A percentile compares a stretch with the other conserved stretches of the same genome.
These are phyloP conservation scores for Marsdenia floribunda DNA, from an alignment of 257 asterid genomes.

Conservation along the genomic window DNA sequence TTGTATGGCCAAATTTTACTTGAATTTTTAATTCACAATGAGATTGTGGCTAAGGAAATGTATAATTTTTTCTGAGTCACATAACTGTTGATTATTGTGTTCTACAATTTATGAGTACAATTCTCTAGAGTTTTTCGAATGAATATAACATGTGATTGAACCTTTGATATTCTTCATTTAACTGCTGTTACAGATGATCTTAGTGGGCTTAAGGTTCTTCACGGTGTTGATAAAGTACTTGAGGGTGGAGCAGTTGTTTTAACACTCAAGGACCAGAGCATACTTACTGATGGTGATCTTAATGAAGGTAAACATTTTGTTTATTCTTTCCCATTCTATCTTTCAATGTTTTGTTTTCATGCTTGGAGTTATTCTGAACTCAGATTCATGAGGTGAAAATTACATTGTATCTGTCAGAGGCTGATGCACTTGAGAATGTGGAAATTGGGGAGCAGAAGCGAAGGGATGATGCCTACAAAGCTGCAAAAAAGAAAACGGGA, in stretches of 20 bases:
- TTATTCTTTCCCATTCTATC: constrained; percentile 13
- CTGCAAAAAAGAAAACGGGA: constrained; percentile 84
- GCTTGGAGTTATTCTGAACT: constrained; percentile 60
- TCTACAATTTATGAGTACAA: neutral
- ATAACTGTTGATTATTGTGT: neutral
- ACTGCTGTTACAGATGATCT: constrained; percentile 44
- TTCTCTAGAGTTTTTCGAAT: neutral
- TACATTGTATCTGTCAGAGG: constrained; percentile 87
- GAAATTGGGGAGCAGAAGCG: constrained; percentile 96
- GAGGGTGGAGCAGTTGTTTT: constrained; percentile 94
- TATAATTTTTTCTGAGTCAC: neutral
- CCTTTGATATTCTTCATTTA: constrained; percentile 15
- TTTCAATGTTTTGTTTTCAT: constrained; percentile 26
- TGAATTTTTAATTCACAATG: neutral
- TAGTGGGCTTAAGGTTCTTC: constrained; percentile 82
- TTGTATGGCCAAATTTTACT: neutral
- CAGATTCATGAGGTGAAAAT: constrained; percentile 90
- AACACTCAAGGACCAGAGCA: constrained; percentile 95
- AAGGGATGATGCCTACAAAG: constrained; percentile 83
- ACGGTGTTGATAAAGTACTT: constrained; percentile 86
- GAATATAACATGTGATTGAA: constrained; percentile 3
- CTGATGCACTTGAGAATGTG: constrained; percentile 94
- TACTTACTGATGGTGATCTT: constrained; percentile 76
- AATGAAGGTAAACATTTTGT: constrained; percentile 58
- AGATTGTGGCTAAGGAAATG: neutral